phyloP scores from a whole-genome alignment of 2,329 filamentous ascomycete species.

The Elsinoe necatrix region DNA sequence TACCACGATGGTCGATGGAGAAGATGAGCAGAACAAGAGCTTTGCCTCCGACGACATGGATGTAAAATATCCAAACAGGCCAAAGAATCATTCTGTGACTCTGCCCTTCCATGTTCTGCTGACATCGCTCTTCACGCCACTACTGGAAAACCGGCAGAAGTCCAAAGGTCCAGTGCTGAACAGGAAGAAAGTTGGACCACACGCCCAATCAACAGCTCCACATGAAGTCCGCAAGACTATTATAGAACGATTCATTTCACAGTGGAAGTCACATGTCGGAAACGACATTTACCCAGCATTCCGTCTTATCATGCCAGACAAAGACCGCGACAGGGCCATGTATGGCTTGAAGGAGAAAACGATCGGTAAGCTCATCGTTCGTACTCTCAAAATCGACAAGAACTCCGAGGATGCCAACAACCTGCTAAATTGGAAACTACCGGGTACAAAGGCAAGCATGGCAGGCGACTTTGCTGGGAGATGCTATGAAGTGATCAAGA shows the following conservation, averaged over 20 bases:
- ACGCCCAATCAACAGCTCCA: conserved; percentile 54
- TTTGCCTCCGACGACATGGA: conserved; percentile 40
- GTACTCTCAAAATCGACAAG: conserved; percentile 83
- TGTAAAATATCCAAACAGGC: conserved; percentile 66
- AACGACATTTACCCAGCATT: conserved; percentile 89
- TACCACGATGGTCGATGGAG: conserved; percentile 34
- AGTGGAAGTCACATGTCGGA: conserved; percentile 83
- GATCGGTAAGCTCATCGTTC: conserved; percentile 84
- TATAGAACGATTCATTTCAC: conserved; percentile 74
- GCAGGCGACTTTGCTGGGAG: conserved; percentile 88
- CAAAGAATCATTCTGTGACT: conserved; percentile 70
- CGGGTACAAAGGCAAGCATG: conserved; percentile 54
- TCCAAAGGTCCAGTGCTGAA: conserved; percentile 47
- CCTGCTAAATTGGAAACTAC: conserved; percentile 81
- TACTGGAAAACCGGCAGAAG: conserved; percentile 67
- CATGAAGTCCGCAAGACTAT: conserved; percentile 73
- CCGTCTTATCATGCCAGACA: conserved; percentile 82
- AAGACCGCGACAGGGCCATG: conserved; percentile 83
- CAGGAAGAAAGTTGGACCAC: conserved; percentile 51
- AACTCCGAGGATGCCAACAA: conserved; percentile 82
- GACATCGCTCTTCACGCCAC: conserved; percentile 69
- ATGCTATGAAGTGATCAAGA: conserved; percentile 78
- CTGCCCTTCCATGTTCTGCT: conserved; percentile 76
- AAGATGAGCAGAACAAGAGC: conserved; percentile 42
- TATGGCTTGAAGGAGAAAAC: conserved; percentile 91